These are phyloP conservation scores for Citrus glauca DNA, from an alignment of 345 rosid species.

Conservation along the genomic window DNA sequence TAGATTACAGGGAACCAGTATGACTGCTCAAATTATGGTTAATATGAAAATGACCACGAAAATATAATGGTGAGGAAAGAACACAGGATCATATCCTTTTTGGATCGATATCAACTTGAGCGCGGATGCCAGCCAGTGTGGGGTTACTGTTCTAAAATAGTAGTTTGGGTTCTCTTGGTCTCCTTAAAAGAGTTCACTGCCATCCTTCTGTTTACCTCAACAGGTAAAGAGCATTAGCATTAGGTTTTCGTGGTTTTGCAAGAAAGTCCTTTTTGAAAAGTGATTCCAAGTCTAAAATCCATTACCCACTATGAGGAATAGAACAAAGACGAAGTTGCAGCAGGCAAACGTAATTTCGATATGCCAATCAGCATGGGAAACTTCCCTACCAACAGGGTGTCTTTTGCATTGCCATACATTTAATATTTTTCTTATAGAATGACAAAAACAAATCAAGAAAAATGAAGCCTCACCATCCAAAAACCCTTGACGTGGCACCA, in stretches of 20 bases:
- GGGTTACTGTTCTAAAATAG: neutral
- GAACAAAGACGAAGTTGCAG: neutral
- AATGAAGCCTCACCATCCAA: neutral
- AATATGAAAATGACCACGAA: neutral
- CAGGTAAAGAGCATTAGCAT: neutral
- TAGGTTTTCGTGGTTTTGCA: neutral
- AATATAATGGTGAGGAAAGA: neutral
- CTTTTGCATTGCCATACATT: neutral
- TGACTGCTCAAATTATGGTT: neutral
- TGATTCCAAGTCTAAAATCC: neutral
- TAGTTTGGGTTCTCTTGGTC: conserved; percentile 9
- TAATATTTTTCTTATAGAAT: neutral
- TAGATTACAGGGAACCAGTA: neutral
- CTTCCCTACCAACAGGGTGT: neutral
- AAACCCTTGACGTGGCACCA: neutral
- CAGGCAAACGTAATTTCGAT: neutral
- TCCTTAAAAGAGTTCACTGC: conserved; percentile 21
- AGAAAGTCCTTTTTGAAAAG: neutral
- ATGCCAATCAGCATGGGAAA: neutral
- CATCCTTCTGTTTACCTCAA: no score
- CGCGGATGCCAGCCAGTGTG: neutral
- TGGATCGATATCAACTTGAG: no score
- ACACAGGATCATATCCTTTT: neutral
- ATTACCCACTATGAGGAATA: neutral
- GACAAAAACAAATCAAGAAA: neutral